Evolutionary conservation across 2,329 filamentous ascomycete genomes (phyloP).

Genomic region (Aspergillus pseudotamarii): DNA sequence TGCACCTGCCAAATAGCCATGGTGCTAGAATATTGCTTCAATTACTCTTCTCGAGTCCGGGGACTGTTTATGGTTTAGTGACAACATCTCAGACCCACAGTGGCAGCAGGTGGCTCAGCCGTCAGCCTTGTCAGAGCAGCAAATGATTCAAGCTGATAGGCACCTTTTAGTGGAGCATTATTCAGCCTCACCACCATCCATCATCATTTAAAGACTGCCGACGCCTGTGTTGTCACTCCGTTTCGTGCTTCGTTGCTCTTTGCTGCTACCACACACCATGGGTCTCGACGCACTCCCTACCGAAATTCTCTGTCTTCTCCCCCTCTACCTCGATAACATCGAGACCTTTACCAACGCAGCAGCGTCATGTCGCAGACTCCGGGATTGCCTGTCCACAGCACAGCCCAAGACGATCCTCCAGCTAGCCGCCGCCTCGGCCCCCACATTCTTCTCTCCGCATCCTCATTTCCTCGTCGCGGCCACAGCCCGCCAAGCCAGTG

Average conservation of each 20-base stretch:
- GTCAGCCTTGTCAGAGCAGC: not conserved
- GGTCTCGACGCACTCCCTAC: slow-evolving; percentile 33
- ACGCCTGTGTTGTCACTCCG: not conserved
- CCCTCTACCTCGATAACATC: slow-evolving; percentile 23
- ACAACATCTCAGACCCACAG: too few species aligned
- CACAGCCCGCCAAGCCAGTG: slow-evolving; percentile 32
- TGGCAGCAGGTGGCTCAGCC: too few species aligned
- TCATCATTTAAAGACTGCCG: not conserved
- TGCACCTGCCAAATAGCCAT: not conserved
- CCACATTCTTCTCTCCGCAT: slow-evolving; percentile 41
- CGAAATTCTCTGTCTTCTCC: slow-evolving; percentile 45
- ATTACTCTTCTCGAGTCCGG: not conserved
- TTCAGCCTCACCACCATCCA: not conserved
- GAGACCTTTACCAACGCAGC: slow-evolving; percentile 25
- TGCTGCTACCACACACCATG: not conserved
- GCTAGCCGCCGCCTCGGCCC: slow-evolving; percentile 35
- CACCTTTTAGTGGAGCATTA: not conserved
- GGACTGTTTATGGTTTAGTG: not conserved
- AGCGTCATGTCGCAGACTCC: slow-evolving; percentile 18
- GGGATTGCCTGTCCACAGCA: slow-evolving; percentile 21
- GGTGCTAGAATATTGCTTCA: too few species aligned
- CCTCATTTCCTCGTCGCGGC: slow-evolving; percentile 40
- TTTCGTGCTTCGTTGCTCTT: not conserved
- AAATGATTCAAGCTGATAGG: not conserved
- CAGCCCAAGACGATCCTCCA: slow-evolving; percentile 32